Evolutionary conservation across 1,284 basidiomycete genomes (phyloP).

Genomic region (Tilletiopsis washingtonensis): DNA sequence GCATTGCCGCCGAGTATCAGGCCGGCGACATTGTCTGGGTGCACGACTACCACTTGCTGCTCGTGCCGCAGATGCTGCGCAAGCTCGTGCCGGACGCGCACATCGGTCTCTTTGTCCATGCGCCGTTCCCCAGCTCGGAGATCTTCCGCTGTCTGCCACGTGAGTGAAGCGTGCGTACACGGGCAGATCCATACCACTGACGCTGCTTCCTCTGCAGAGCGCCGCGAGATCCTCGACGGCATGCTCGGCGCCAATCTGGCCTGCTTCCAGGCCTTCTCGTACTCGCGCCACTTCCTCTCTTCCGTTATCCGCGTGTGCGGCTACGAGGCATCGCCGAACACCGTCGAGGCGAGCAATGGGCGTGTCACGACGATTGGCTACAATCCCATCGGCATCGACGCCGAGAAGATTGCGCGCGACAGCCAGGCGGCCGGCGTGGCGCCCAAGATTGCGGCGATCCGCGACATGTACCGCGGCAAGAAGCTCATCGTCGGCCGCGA

Average conservation of each 20-base stretch:
- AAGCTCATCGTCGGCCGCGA: constrained; percentile 99
- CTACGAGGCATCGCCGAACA: constrained; percentile 69
- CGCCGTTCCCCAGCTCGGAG: constrained; percentile 92
- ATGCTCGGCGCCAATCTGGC: constrained; percentile 96
- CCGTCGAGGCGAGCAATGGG: constrained; percentile 83
- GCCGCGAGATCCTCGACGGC: constrained; percentile 89
- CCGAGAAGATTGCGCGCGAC: constrained; percentile 76
- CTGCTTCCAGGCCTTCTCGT: constrained; percentile 94
- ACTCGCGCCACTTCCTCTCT: constrained; percentile 88
- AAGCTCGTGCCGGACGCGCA: constrained; percentile 64
- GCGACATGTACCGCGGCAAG: constrained; percentile 83
- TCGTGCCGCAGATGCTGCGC: constrained; percentile 78
- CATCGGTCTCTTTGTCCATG: constrained; percentile 90
- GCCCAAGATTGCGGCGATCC: constrained; percentile 79
- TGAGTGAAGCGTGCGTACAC: constrained; percentile 47
- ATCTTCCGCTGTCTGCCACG: constrained; percentile 84
- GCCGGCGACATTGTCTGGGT: constrained; percentile 71
- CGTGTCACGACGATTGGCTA: constrained; percentile 77
- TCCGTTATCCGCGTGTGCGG: constrained; percentile 93
- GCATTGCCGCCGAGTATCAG: constrained; percentile 65
- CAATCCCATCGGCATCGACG: constrained; percentile 96
- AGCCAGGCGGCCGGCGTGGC: constrained; percentile 70
- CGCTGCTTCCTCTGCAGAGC: constrained; percentile 30
- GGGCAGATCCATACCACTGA: background rate
- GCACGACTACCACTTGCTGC: constrained; percentile 70